Evolutionary conservation across 1,284 basidiomycete genomes (phyloP).

Genomic region (Trichosporon ovoides): DNA sequence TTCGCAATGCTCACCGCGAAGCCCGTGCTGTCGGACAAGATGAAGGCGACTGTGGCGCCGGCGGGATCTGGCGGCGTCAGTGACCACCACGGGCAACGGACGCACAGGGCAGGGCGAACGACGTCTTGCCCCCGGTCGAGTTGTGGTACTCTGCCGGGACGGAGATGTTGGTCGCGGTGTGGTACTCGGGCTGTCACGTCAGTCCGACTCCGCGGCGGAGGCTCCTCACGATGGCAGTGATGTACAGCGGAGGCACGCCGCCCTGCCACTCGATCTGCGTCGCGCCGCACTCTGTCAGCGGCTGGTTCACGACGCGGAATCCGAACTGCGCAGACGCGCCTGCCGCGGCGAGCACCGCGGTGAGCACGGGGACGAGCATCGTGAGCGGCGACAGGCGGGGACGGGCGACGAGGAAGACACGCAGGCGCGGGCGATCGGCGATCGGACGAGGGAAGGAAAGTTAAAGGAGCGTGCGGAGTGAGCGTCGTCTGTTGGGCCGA

Average conservation of each 20-base stretch:
- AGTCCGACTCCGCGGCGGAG: neutral
- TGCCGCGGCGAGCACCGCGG: neutral
- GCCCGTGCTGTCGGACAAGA: slow-evolving; percentile 43
- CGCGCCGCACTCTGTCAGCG: slow-evolving; percentile 27
- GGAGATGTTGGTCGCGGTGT: slow-evolving; percentile 33
- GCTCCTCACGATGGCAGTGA: slow-evolving; percentile 33
- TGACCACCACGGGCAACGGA: neutral
- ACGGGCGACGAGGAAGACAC: too few relatives aligned
- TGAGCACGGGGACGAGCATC: neutral
- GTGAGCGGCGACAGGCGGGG: neutral
- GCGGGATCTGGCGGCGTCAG: neutral
- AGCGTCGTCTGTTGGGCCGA: too few relatives aligned
- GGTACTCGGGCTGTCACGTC: slow-evolving; percentile 31
- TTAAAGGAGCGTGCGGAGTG: too few relatives aligned
- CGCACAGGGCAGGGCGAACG: slow-evolving; percentile 36
- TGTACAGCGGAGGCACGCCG: slow-evolving; percentile 31
- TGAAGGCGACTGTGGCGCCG: slow-evolving; percentile 25
- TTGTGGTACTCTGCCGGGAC: slow-evolving; percentile 29
- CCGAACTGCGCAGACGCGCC: slow-evolving; percentile 16
- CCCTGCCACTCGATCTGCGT: slow-evolving; percentile 27
- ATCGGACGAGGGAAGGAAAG: too few relatives aligned
- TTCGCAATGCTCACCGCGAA: slow-evolving; percentile 32
- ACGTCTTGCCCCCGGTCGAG: slow-evolving; percentile 19
- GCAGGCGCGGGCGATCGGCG: too few relatives aligned
- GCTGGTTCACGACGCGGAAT: slow-evolving; percentile 23